Conservation (phyloP, 345 rosid genomes). For the Cardamine occulta region DNA sequence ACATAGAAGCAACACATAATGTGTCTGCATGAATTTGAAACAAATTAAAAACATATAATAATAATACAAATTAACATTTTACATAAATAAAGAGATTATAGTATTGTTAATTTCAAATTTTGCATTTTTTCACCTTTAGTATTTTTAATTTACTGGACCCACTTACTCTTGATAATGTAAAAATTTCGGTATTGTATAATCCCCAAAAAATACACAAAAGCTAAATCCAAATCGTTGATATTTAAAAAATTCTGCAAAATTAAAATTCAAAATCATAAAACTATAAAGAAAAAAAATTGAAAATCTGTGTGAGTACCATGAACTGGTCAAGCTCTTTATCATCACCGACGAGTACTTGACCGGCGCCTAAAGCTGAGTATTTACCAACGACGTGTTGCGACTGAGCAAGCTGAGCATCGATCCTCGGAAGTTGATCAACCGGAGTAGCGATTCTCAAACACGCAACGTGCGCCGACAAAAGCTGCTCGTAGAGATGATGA, state of each 20-base stretch:
- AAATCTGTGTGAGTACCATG: constrained; percentile 58
- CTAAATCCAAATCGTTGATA: background rate
- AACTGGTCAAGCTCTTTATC: constrained; percentile 97
- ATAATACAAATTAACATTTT: background rate
- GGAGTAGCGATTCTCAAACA: constrained; percentile 93
- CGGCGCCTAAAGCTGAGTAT: constrained; percentile 70
- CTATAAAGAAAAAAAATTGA: background rate
- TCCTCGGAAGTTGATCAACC: constrained; percentile 92
- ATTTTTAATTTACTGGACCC: background rate
- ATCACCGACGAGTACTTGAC: constrained; percentile 65
- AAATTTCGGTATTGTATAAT: background rate
- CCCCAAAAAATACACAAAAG: constrained; percentile 7
- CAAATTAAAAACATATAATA: background rate
- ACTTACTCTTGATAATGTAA: background rate
- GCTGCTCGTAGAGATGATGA: constrained; percentile 92
- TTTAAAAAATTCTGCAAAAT: background rate
- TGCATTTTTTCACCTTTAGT: background rate
- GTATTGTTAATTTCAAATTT: background rate
- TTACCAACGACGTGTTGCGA: constrained; percentile 90
- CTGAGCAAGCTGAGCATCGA: constrained; percentile 96
- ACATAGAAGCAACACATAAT: constrained; percentile 89
- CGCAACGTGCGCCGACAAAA: constrained; percentile 88
- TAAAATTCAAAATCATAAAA: background rate
- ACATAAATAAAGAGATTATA: no score
- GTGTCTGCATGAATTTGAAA: constrained; percentile 55